Base-by-base conservation (phyloP, 2,329 filamentous ascomycete species). In the Arthrobotrys sphaeroides region DNA sequence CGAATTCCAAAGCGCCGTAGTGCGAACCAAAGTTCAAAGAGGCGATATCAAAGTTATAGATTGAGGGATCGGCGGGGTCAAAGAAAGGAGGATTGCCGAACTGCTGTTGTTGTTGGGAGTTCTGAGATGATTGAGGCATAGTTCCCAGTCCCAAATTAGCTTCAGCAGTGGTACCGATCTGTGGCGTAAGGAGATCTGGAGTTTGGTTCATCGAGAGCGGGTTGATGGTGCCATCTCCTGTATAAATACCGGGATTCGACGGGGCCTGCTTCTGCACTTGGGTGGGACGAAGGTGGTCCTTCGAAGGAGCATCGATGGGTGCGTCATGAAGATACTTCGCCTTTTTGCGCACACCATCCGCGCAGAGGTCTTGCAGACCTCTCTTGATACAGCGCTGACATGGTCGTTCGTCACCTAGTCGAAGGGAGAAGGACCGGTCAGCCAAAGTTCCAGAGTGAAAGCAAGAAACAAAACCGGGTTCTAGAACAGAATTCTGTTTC, bases 281-380 rank as follows among this genome's bases (percentile, higher is more conserved):
- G 64, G 72, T 69, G 12, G 72, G 20, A 75, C 64, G 72, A 60
- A 82, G 81, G 13, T 80, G 47, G 33, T 61, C 59, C 77, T 77
- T 82, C 36, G 94, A 76, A 49, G 74, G 77, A 49, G 78, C 64
- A 47, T 80, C 79, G 43, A 79, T 77, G n/a, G 78, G 94, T 24
- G 94, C 93, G 86, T 98, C 95, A 81, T 98, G 94, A 68, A 99
- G 91, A 83, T 99, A 99, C 83, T 99, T 99, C 61, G 95, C 95
- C 86, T 98, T 99, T 84, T 99, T 99, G 77, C 95, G 91, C 60
- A 98, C 93, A 64, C 95, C 95, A 81, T 99, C 95, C 82, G 97
- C 93, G 81, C 95, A 99, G 76, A 89, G 89, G 82, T 97, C 93
- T 80, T 93, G 91, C 20, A 98, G 88, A 49, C 93, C 92, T 80